Evolutionary conservation across 2,329 filamentous ascomycete genomes (phyloP), one percentile per base, ranked within the genome.

Genomic region (Trichoderma endophyticum): DNA sequence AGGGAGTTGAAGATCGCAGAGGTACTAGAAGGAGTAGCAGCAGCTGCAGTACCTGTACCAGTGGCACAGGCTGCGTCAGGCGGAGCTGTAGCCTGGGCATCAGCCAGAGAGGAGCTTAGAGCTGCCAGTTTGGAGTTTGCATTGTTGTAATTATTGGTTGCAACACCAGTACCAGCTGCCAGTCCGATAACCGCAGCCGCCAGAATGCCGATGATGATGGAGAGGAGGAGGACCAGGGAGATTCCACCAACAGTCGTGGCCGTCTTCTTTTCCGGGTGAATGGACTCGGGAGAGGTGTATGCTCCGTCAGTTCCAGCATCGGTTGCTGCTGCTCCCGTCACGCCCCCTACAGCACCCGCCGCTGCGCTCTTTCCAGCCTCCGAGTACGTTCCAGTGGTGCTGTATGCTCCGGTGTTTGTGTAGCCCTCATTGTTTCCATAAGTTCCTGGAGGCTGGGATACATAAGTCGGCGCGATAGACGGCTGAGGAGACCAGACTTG

Each of bases 91-190:
- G 34, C 34, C 18, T 21, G 26, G 30, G 26, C 36, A 15, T 21
- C 39, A 11, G 57, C 21, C 28, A 70, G 57, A 21, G 67, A 36
- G 7, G 66, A 21, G 14, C n/a, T 62, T 15, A 70, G 21, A 11
- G 12, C 21, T 14, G 14, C 4, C 57, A 70, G 21, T 18, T 54
- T 34, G 6, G 67, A 21, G 39, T 54, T 28, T 54, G 67, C 67
- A 24, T 70, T 30, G 67, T 70, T 70, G 57, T 54, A 70, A 14
- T 70, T 70, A 21, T 36, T 70, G 39, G 67, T 36, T 15, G 67
- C 67, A 18, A 70, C 57, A 11, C 67, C 67, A 18, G 67, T 70
- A 6, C 67, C 67, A 18, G 67, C 67, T 36, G 67, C 67, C 8
- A 70, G 43, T 28, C 67, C 67, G 32, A 70, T 70, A 6, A 70